Conservation (phyloP, 495 filamentous ascomycete genomes). For the Astrocystis sublimbata region DNA sequence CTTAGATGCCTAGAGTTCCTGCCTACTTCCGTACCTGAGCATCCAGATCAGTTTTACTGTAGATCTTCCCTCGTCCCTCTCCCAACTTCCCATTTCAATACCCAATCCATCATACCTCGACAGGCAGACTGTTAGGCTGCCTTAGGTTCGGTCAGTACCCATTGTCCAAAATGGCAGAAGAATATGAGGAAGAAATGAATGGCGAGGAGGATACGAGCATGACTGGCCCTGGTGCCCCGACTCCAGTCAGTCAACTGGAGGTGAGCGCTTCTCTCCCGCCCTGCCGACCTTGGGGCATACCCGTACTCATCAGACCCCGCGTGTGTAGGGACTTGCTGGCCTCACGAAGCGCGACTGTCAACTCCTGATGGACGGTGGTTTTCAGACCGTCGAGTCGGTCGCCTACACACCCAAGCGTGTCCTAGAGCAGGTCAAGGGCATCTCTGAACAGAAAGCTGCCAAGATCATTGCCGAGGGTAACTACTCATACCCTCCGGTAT, state of each 20-base stretch:
- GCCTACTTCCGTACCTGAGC: too few species aligned
- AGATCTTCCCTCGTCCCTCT: too few species aligned
- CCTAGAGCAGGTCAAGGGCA: conserved; percentile 93
- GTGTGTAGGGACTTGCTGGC: conserved; percentile 70
- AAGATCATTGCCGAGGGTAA: conserved; percentile 92
- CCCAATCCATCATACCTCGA: too few species aligned
- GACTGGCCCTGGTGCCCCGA: conserved; percentile 88
- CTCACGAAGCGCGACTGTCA: conserved; percentile 94
- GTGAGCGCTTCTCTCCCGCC: conserved; percentile 45
- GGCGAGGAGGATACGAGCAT: conserved; percentile 51
- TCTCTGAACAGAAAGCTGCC: conserved; percentile 91
- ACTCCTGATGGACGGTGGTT: conserved; percentile 86
- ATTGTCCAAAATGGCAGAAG: conserved; percentile 33
- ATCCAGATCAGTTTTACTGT: too few species aligned
- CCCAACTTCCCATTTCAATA: not conserved
- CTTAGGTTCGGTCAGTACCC: too few species aligned
- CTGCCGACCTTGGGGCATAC: not conserved
- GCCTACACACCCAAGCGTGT: conserved; percentile 89
- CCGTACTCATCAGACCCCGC: conserved; percentile 17
- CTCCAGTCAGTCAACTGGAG: conserved; percentile 86
- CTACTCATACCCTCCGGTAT: conserved; percentile 7
- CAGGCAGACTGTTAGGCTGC: not conserved
- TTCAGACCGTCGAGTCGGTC: conserved; percentile 89
- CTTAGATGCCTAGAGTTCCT: too few species aligned
- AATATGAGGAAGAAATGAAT: conserved; percentile 43